Evolutionary conservation across 352 stramenopile genomes (phyloP).

Genomic region (Phytophthora hybrid): DNA sequence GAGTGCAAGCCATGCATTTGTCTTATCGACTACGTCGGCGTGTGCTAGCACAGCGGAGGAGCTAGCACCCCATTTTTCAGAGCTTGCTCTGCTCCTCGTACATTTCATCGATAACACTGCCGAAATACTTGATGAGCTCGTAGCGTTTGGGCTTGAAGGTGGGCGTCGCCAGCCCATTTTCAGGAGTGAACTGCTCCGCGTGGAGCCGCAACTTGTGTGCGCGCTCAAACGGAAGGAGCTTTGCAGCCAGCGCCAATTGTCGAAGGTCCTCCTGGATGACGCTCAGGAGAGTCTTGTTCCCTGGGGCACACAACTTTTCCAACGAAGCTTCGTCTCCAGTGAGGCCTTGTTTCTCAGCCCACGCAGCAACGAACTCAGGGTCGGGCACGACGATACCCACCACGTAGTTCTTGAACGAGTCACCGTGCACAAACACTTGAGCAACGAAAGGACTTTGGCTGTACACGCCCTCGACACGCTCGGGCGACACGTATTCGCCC

Average conservation of each 20-base stretch:
- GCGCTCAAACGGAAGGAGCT: conserved; percentile 94
- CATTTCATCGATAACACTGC: conserved; percentile 60
- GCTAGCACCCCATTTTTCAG: conserved; percentile 23
- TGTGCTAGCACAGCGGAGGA: conserved; percentile 14
- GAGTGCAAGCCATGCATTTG: conserved; percentile 11
- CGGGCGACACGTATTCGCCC: conserved; percentile 95
- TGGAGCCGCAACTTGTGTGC: conserved; percentile 91
- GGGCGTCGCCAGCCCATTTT: conserved; percentile 94
- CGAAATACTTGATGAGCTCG: conserved; percentile 64
- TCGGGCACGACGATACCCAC: conserved; percentile 92
- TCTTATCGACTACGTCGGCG: conserved; percentile 4
- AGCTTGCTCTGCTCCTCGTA: conserved; percentile 53
- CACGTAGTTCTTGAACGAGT: conserved; percentile 93
- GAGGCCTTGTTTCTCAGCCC: conserved; percentile 44
- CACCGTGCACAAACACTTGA: conserved; percentile 94
- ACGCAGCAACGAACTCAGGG: conserved; percentile 58
- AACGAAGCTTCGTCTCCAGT: conserved; percentile 41
- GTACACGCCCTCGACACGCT: conserved; percentile 96
- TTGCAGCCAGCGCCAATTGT: conserved; percentile 52
- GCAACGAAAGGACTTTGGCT: conserved; percentile 89
- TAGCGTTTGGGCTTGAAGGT: conserved; percentile 97
- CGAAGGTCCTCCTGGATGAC: conserved; percentile 45
- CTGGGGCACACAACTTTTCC: conserved; percentile 31
- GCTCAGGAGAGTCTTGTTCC: conserved; percentile 45
- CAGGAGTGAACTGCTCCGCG: conserved; percentile 87